Base-by-base conservation (phyloP, 352 stramenopile genomes). In the Elongisporangium prolatum region DNA sequence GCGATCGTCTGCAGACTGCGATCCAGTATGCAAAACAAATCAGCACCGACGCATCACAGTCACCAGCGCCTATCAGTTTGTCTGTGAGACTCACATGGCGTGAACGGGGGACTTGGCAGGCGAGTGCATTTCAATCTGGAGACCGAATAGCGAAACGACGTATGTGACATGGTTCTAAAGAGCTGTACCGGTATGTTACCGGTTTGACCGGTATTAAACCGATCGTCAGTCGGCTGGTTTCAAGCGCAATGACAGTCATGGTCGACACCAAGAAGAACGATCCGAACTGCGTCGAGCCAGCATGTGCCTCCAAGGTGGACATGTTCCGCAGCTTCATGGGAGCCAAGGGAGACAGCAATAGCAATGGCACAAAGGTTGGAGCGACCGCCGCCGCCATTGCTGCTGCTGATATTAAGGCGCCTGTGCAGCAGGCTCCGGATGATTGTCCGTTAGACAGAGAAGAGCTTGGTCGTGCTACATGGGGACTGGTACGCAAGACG, bases 371-470 rank as follows among this genome's bases (percentile, higher is more conserved):
- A 6, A 75, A 67, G 40, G 68, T 56, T 18, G 52, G 10, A 38
- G 28, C 16, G 17, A 21, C 8, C n/a, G n/a, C 44, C 5, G 22
- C 52, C 24, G 34, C 48, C 1, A 20, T 56, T 54, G 1, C 37
- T 18, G 20, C 54, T 20, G 21, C 55, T 47, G 50, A 54, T 40
- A 34, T 65, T 20, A 64, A 66, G 50, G 9, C 51, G 34, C 57
- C 59, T 20, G 44, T 51, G 38, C 40, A 61, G 20, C 34, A 44
- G 11, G 34, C 34, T 17, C 64, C 68, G 16, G 54, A 73, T 0
- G 86, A 97, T 37, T 98, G 91, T 47, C 91, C 91, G 13, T 59
- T 96, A 13, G 74, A 84, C 49, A 80, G 88, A n/a, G 72, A 93
- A 63, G 86, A 97, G 57, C 71, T 97, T 17, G 91, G 91, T 40